These are phyloP conservation scores for Ophiostoma novo-ulmi DNA, from an alignment of 2,329 filamentous ascomycete species.

Conservation along the genomic window DNA sequence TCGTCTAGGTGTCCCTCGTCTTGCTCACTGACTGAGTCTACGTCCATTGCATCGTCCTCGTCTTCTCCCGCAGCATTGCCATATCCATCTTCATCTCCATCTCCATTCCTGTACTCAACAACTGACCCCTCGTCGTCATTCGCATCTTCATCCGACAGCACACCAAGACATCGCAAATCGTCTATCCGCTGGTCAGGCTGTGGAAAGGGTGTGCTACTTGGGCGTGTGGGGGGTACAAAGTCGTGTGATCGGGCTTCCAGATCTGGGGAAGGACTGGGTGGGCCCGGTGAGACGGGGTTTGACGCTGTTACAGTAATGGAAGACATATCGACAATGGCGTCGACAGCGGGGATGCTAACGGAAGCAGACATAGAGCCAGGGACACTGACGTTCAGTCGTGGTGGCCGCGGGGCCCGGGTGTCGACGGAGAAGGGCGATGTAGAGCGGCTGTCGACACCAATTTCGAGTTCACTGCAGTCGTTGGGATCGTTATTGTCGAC, in stretches of 20 bases:
- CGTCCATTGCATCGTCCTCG: constrained; percentile 29
- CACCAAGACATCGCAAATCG: constrained; percentile 40
- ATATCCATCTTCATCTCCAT: background rate
- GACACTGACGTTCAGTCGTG: constrained; percentile 27
- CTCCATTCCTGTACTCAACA: background rate
- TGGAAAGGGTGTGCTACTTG: constrained; percentile 57
- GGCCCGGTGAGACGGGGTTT: constrained; percentile 52
- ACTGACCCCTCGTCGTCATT: background rate
- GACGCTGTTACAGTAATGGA: constrained; percentile 46
- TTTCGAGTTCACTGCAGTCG: background rate
- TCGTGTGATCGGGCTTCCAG: constrained; percentile 45
- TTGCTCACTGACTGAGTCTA: constrained; percentile 23
- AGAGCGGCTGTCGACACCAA: constrained; percentile 6
- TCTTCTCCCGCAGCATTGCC: constrained; percentile 13
- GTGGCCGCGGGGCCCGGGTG: constrained; percentile 26
- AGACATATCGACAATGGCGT: constrained; percentile 40
- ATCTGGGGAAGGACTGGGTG: constrained; percentile 45
- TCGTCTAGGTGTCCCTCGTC: constrained; percentile 16
- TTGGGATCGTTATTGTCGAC: background rate
- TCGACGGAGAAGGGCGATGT: constrained; percentile 23
- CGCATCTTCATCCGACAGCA: constrained; percentile 29
- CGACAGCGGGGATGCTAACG: constrained; percentile 31
- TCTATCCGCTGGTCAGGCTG: constrained; percentile 48
- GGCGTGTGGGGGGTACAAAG: constrained; percentile 48
- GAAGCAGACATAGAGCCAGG: constrained; percentile 30